Evolutionary conservation across 805 yeast genomes (phyloP).

Genomic region (Pichia insulana): DNA sequence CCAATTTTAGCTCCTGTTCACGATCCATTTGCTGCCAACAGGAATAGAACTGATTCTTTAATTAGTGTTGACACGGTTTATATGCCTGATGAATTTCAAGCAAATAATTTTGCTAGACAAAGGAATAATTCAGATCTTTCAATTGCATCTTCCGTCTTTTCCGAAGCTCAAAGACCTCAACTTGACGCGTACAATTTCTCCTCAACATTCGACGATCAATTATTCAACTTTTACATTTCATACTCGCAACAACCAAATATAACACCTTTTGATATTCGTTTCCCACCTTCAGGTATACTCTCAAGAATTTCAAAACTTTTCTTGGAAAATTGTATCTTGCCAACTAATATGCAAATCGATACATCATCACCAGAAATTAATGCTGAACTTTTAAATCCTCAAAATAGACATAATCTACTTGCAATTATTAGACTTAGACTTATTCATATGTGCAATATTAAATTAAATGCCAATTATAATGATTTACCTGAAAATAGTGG

Average conservation of each 20-base stretch:
- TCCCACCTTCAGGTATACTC: conserved; percentile 62
- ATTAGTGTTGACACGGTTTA: conserved; percentile 7
- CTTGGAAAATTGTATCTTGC: conserved; percentile 22
- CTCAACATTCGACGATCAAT: conserved; percentile 34
- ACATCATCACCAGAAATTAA: conserved; percentile 14
- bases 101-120: conserved; percentile 2
- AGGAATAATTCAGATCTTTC: conserved; percentile 17
- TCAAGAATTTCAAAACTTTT: conserved; percentile 52
- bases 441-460: conserved; percentile 24
- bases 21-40: background rate
- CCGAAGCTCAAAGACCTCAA: conserved; percentile 11
- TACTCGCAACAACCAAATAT: conserved; percentile 48
- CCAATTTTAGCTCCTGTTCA: too few relatives aligned
- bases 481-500: background rate
- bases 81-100: conserved; percentile 1
- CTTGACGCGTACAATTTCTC: conserved; percentile 25
- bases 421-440: conserved; percentile 27
- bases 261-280: conserved; percentile 57
- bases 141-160: conserved; percentile 16
- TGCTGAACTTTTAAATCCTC: conserved; percentile 23
- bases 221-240: conserved; percentile 39
- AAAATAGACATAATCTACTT: conserved; percentile 21
- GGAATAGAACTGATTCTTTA: conserved; percentile 11
- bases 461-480: conserved; percentile 2
- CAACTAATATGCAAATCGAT: conserved; percentile 20